Base-by-base conservation (phyloP, 805 yeast genomes). In the Wickerhamomyces strasburgensis region DNA sequence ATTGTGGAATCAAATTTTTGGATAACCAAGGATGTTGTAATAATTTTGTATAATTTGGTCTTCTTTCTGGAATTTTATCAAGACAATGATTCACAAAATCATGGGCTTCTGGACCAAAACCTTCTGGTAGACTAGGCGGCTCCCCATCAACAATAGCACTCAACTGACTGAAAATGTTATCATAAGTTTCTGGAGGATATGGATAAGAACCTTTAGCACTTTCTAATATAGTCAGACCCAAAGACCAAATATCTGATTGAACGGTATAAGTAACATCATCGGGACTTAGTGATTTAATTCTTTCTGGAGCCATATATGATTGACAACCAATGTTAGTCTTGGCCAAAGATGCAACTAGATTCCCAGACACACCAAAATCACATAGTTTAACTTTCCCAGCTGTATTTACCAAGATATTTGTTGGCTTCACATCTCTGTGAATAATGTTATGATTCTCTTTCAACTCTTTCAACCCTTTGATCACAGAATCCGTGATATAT, bases 271-370 rank as follows among this genome's bases (percentile, higher is more conserved):
- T 77, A 7, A 75, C 69, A 47, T 78, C 89, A 54, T 83, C 88
- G 2, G 88, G 90, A 45, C 67, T 78, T 43, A 72, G 52, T 0
- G 84, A 75, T 54, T 80, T 79, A 49, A 93, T 93, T 54, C 98
- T 74, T 58, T 90, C 98, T 1, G 98, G 98, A 1, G 98, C 98
- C 98, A 93, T 93, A 61, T 90, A 90, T 1, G 95, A 84, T 62
- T 93, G 98, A 62, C 98, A 90, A 5, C 98, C 98, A 47, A 90
- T 87, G 51, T 93, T 90, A 0, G 98, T 90, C 52, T 87, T 80
- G 13, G 98, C 98, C 51, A 90, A 69, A 0, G 96, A 86, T 2
- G 97, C 96, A 16, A 93, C 98, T 43, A 90, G 66, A 55, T 90
- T 90, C 14, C 98, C 98, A 37, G 88, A 77, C 16, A 90, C 98